Percentiles rank a stretch among this genome's conserved stretches.
phyloP scores from a whole-genome alignment of 176 grass and related monocot genomes.

The Otatea glauca region DNA sequence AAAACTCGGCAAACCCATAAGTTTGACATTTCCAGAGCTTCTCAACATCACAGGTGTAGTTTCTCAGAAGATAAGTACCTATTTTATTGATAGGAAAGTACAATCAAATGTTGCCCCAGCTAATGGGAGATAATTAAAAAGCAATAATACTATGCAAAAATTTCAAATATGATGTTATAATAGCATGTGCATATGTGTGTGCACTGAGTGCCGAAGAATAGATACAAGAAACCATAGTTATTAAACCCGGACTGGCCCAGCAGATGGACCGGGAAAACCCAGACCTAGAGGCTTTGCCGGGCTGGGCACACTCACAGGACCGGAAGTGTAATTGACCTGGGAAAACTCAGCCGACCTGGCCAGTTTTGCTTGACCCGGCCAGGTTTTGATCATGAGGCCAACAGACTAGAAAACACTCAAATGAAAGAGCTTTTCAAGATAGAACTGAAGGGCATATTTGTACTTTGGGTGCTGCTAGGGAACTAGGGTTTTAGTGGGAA shows the following conservation, averaged over 20 bases:
- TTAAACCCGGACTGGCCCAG: fast-evolving
- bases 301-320: no score
- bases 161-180: not conserved
- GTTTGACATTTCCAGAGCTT: not conserved
- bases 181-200: not conserved
- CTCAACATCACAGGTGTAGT: not conserved
- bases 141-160: not conserved
- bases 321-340: no score
- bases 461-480: no score
- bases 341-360: no score
- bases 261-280: no score
- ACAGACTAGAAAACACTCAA: no score
- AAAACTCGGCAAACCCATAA: not conserved
- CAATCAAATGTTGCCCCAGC: not conserved
- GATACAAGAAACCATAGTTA: not conserved
- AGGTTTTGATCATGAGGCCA: no score
- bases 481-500: no score
- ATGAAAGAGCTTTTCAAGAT: no score
- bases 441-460: no score
- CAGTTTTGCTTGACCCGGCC: no score
- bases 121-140: not conserved
- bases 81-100: conserved; percentile 1
- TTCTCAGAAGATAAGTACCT: not conserved
- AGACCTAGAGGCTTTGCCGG: no score
- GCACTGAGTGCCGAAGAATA: not conserved